A percentile compares a stretch with the other conserved stretches of the same genome.
phyloP scores from a whole-genome alignment of 2,329 filamentous ascomycete species.

The Oidium heveae region DNA sequence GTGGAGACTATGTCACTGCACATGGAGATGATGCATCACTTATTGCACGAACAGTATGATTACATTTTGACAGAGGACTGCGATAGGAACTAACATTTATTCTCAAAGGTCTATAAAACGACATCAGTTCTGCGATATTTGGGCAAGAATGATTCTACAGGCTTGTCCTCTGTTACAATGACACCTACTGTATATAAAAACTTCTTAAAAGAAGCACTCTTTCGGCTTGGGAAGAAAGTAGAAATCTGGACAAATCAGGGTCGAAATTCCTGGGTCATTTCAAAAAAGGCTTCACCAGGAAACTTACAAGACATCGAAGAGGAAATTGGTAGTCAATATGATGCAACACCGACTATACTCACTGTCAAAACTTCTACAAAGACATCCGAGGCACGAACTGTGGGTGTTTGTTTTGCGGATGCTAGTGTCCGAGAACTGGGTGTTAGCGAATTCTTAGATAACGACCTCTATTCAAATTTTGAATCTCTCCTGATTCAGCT shows the following conservation, averaged over 20 bases:
- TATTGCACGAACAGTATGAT: constrained; percentile 46
- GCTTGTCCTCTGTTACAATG: constrained; percentile 82
- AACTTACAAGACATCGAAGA: constrained; percentile 96
- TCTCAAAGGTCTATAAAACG: constrained; percentile 65
- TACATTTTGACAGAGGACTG: background rate
- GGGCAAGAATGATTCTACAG: constrained; percentile 59
- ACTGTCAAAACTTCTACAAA: constrained; percentile 85
- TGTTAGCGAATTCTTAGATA: constrained; percentile 96
- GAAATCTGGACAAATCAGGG: constrained; percentile 68
- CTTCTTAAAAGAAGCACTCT: constrained; percentile 81
- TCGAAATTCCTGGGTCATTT: constrained; percentile 76
- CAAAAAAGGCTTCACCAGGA: constrained; percentile 79
- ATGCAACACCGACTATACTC: constrained; percentile 79
- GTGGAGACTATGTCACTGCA: constrained; percentile 89
- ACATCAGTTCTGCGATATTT: constrained; percentile 84
- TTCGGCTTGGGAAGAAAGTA: constrained; percentile 69
- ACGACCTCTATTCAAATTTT: constrained; percentile 94
- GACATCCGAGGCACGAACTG: constrained; percentile 56
- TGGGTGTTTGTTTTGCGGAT: constrained; percentile 94
- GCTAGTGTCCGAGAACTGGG: constrained; percentile 87
- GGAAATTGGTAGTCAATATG: constrained; percentile 71
- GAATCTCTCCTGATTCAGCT: constrained; percentile 90
- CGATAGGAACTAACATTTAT: background rate
- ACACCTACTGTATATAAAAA: constrained; percentile 86
- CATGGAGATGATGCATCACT: constrained; percentile 67